Percentiles rank a stretch among this genome's conserved stretches.
Evolutionary conservation across 352 stramenopile genomes (phyloP).

Genomic region (Globisporangium paroecandrum): DNA sequence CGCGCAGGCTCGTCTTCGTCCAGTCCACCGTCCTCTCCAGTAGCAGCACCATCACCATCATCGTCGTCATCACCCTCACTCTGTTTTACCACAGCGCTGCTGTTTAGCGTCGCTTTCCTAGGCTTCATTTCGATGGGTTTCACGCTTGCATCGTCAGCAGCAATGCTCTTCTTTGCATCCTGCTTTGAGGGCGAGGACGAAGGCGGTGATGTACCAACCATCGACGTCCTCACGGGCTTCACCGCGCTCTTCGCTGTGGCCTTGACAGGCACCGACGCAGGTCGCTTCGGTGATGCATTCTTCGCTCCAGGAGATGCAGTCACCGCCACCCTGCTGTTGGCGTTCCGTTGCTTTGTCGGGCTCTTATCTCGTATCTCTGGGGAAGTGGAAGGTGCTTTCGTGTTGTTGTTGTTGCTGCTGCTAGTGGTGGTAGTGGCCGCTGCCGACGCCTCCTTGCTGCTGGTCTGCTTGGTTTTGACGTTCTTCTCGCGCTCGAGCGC

Average conservation of each 20-base stretch:
- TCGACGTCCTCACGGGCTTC: background rate
- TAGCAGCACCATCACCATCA: background rate
- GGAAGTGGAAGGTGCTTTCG: background rate
- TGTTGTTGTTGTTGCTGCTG: background rate
- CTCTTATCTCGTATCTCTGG: slow-evolving; percentile 6
- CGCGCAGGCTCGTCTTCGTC: slow-evolving; percentile 26
- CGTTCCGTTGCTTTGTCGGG: slow-evolving; percentile 8
- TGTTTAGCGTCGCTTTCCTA: background rate
- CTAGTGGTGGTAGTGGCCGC: background rate
- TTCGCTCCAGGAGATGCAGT: background rate
- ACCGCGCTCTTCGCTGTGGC: background rate
- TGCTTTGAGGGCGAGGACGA: background rate
- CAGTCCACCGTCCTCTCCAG: background rate
- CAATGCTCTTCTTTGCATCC: background rate
- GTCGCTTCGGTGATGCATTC: slow-evolving; percentile 7
- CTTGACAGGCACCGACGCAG: slow-evolving; percentile 6
- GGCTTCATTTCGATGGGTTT: slow-evolving; percentile 9
- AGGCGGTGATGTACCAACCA: background rate
- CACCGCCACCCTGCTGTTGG: slow-evolving; percentile 8
- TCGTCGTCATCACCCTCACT: background rate
- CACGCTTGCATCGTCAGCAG: background rate
- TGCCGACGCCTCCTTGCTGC: slow-evolving; percentile 3
- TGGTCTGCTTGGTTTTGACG: background rate
- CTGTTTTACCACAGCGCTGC: background rate
- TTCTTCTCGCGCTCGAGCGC: slow-evolving; percentile 27